phyloP scores from a whole-genome alignment of 2,329 filamentous ascomycete genomes.

The Sporothrix luriei region DNA sequence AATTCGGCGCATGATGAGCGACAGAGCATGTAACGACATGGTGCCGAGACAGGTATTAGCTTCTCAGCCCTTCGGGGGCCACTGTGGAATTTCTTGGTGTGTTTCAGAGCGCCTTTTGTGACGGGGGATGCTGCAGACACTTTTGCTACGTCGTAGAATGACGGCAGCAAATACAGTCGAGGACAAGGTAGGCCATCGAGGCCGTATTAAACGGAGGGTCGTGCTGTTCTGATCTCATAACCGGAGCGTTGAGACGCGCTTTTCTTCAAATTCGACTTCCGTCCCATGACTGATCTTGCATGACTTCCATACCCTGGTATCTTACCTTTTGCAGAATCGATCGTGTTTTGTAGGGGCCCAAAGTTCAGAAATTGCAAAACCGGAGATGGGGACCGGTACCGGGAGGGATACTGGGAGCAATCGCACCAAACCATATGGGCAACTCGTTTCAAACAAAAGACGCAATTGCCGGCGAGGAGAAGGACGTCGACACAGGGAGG shows the following conservation, averaged over 20 bases:
- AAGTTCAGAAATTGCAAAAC: slow-evolving; percentile 26
- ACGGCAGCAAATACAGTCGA: neutral
- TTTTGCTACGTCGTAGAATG: neutral
- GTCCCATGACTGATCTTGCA: slow-evolving; percentile 8
- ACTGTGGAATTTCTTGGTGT: neutral
- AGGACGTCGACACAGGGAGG: neutral
- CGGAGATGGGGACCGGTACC: neutral
- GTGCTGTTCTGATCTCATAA: neutral
- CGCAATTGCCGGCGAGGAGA: neutral
- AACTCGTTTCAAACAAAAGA: slow-evolving; percentile 8
- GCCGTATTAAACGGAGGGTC: neutral
- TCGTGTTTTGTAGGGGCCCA: neutral
- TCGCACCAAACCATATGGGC: neutral
- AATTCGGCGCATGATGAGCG: neutral
- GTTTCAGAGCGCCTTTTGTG: neutral
- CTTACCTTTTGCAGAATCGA: neutral
- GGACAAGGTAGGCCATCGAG: neutral
- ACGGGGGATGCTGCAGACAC: neutral
- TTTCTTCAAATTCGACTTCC: neutral
- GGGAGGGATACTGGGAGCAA: neutral
- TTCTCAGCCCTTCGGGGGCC: neutral
- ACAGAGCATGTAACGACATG: neutral
- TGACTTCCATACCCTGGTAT: neutral
- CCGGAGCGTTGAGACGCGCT: slow-evolving; percentile 5
- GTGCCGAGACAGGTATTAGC: neutral